These are phyloP conservation scores for Daldinia eschscholtzii DNA, from an alignment of 2,329 filamentous ascomycete genomes.

Conservation along the genomic window DNA sequence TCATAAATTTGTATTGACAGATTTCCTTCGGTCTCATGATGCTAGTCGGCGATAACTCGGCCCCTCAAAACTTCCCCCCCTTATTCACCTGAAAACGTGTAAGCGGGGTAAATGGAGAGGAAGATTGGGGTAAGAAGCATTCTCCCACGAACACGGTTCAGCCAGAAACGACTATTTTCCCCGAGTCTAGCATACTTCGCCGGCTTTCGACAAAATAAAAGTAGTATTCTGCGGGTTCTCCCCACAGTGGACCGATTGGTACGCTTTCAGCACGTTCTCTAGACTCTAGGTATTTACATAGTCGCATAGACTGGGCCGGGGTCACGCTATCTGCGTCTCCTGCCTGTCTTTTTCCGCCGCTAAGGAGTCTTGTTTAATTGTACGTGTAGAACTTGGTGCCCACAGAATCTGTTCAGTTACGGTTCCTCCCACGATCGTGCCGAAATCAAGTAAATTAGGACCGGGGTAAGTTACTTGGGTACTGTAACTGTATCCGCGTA, in stretches of 20 bases:
- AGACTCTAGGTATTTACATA: no score
- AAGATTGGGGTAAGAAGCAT: constrained; percentile 32
- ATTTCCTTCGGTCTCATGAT: constrained; percentile 19
- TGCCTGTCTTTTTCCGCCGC: neutral
- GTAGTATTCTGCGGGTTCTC: constrained; percentile 18
- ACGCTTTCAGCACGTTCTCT: neutral
- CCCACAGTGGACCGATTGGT: constrained; percentile 24
- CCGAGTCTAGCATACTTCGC: constrained; percentile 40
- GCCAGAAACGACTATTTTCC: constrained; percentile 43
- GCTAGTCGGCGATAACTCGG: constrained; percentile 29
- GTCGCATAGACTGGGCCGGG: neutral
- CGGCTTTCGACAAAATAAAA: constrained; percentile 26
- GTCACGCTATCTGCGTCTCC: neutral
- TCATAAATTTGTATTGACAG: neutral
- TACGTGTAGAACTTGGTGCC: constrained; percentile 23
- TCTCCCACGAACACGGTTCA: constrained; percentile 18
- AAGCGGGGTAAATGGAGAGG: constrained; percentile 37
- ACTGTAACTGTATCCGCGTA: constrained; percentile 13
- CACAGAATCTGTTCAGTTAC: constrained; percentile 11
- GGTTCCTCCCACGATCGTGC: neutral
- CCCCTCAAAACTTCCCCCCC: constrained; percentile 21
- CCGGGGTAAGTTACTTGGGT: constrained; percentile 1
- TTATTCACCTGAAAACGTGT: neutral
- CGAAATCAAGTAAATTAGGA: neutral
- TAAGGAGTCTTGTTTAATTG: constrained; percentile 15